A percentile compares a stretch with the other conserved stretches of the same genome.
phyloP scores from a whole-genome alignment of 2,329 filamentous ascomycete species.

The Talaromyces amestolkiae region DNA sequence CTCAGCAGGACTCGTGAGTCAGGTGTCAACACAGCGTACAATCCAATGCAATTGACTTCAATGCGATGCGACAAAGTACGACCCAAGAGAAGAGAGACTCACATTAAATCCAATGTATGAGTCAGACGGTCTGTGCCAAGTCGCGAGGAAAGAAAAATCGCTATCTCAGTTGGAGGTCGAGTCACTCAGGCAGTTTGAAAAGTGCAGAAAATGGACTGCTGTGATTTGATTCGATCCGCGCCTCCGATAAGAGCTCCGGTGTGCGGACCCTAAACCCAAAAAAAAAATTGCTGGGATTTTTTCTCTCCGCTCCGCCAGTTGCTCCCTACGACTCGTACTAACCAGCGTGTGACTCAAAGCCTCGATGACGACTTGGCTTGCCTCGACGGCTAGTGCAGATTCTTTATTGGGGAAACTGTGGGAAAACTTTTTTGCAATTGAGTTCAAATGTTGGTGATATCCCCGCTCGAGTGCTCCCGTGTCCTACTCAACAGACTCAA shows the following conservation, averaged over 20 bases:
- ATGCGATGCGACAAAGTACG: background rate
- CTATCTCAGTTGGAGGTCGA: background rate
- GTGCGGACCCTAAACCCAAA: conserved; percentile 25
- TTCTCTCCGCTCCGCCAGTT: background rate
- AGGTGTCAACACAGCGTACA: too few species aligned
- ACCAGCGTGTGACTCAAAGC: background rate
- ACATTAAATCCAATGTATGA: conserved; percentile 2
- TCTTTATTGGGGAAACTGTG: background rate
- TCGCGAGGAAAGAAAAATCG: background rate
- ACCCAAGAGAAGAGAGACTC: background rate
- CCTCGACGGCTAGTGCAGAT: background rate
- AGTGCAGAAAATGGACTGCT: conserved; percentile 18
- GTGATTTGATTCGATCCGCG: conserved; percentile 15
- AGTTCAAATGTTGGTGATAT: background rate
- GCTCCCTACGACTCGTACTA: background rate
- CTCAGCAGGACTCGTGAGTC: background rate
- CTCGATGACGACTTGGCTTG: conserved; percentile 9
- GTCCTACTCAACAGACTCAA: too few species aligned
- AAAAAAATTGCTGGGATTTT: conserved; percentile 14
- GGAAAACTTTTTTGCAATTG: background rate
- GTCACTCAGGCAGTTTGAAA: background rate
- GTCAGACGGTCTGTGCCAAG: background rate
- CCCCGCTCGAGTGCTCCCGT: too few species aligned
- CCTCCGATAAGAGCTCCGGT: conserved; percentile 33
- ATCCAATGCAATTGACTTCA: background rate